These are phyloP conservation scores for Phytophthora hybrid DNA, from an alignment of 352 stramenopile genomes.

Conservation along the genomic window DNA sequence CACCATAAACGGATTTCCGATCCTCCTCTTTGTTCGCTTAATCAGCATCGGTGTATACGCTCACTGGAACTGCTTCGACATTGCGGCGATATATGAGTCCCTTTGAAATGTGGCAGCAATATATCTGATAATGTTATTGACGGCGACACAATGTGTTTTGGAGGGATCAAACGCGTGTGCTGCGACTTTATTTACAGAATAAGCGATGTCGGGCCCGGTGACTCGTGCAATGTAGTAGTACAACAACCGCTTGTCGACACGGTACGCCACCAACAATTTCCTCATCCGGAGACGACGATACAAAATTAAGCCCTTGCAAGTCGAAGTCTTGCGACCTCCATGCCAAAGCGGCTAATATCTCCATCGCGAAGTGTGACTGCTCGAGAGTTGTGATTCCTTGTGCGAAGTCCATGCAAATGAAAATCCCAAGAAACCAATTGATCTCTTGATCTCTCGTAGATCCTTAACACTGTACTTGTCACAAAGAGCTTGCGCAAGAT, in stretches of 20 bases:
- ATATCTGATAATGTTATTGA: slow-evolving; percentile 17
- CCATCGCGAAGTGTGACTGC: background rate
- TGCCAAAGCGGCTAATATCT: background rate
- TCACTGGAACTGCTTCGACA: background rate
- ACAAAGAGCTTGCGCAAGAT: background rate
- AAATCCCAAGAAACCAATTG: slow-evolving; percentile 22
- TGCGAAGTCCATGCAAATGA: background rate
- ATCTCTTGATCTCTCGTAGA: background rate
- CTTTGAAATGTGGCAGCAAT: background rate
- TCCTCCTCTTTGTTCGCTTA: background rate
- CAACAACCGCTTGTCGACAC: slow-evolving; percentile 18
- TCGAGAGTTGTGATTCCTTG: slow-evolving; percentile 1
- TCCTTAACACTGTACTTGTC: slow-evolving; percentile 13
- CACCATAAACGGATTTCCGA: background rate
- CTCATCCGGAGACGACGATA: slow-evolving; percentile 1
- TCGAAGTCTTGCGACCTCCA: slow-evolving; percentile 2
- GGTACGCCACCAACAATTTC: background rate
- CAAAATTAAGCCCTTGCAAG: background rate
- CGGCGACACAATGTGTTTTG: slow-evolving; percentile 1
- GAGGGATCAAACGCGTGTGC: slow-evolving; percentile 1
- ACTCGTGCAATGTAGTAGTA: slow-evolving; percentile 4
- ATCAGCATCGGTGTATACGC: background rate
- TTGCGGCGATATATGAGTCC: background rate
- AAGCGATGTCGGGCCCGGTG: slow-evolving; percentile 11
- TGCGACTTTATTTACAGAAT: slow-evolving; percentile 23